phyloP scores from a whole-genome alignment of 805 yeast species.

The Cyberlindnera euphorbiiphila region DNA sequence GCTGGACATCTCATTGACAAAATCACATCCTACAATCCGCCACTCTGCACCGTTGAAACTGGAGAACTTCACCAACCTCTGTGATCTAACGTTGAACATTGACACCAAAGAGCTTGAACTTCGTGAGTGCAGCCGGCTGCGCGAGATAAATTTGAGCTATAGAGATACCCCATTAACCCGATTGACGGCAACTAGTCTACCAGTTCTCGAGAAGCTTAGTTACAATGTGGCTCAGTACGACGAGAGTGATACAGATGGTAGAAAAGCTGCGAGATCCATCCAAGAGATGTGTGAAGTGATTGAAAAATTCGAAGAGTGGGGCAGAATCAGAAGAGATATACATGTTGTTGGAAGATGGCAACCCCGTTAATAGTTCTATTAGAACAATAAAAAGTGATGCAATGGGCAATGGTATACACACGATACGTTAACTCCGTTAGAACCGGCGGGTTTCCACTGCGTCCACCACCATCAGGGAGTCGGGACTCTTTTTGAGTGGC shows the following conservation, averaged over 20 bases:
- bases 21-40: constrained; percentile 1
- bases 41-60: constrained; percentile 5
- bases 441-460: no score
- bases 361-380: background rate
- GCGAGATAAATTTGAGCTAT: constrained; percentile 2
- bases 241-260: background rate
- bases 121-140: constrained; percentile 1
- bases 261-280: constrained; percentile 2
- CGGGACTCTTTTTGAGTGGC: no score
- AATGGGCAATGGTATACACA: no score
- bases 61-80: constrained; percentile 1
- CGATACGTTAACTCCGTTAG: no score
- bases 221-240: constrained; percentile 5
- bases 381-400: no score
- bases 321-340: constrained; percentile 5
- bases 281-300: constrained; percentile 11
- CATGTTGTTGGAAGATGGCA: constrained; percentile 4
- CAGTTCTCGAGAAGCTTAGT: constrained; percentile 4
- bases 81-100: constrained; percentile 3
- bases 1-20: constrained; percentile 2
- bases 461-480: no score
- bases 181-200: constrained; percentile 3
- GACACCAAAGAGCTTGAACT: constrained; percentile 2
- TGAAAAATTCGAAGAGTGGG: constrained; percentile 10
- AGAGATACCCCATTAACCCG: constrained; percentile 6